phyloP scores from a whole-genome alignment of 2,329 filamentous ascomycete genomes.

The Alternaria gansuensis region DNA sequence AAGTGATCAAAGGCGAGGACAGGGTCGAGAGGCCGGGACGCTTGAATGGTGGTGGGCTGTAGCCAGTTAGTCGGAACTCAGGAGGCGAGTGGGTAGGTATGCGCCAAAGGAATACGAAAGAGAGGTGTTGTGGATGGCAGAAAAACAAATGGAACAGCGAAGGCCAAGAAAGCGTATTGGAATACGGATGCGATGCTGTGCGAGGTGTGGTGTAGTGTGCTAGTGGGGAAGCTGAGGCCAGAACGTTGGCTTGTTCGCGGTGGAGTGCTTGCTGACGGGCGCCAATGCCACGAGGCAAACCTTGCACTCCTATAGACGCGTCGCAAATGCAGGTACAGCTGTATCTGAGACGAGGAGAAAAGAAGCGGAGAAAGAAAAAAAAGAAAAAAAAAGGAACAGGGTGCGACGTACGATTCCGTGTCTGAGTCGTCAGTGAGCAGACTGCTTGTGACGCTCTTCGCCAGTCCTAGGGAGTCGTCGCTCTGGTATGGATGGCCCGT shows the following conservation, averaged over 20 bases:
- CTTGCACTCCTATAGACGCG: conserved; percentile 5
- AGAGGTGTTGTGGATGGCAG: conserved; percentile 16
- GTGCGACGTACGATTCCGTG: conserved; percentile 57
- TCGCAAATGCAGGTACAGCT: conserved; percentile 19
- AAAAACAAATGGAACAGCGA: conserved; percentile 27
- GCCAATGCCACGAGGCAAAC: conserved; percentile 24
- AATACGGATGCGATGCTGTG: conserved; percentile 23
- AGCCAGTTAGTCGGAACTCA: conserved; percentile 37
- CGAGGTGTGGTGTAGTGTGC: conserved; percentile 2
- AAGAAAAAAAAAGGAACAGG: conserved; percentile 13
- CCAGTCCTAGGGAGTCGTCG: conserved; percentile 55
- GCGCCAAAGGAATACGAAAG: conserved; percentile 27
- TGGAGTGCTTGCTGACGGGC: conserved; percentile 33
- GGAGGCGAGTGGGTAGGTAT: conserved; percentile 25
- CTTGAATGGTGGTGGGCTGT: conserved; percentile 45
- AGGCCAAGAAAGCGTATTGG: conserved; percentile 18
- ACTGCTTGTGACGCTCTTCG: conserved; percentile 59
- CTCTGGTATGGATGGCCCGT: conserved; percentile 41
- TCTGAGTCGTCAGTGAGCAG: conserved; percentile 63
- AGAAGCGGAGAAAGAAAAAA: neutral
- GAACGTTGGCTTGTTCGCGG: conserved; percentile 27
- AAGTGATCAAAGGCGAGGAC: conserved; percentile 58
- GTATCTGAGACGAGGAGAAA: conserved; percentile 20
- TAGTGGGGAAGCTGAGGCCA: conserved; percentile 36
- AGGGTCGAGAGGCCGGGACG: conserved; percentile 59